phyloP scores from a whole-genome alignment of 2,329 filamentous ascomycete species.

The Colletotrichum camelliae region DNA sequence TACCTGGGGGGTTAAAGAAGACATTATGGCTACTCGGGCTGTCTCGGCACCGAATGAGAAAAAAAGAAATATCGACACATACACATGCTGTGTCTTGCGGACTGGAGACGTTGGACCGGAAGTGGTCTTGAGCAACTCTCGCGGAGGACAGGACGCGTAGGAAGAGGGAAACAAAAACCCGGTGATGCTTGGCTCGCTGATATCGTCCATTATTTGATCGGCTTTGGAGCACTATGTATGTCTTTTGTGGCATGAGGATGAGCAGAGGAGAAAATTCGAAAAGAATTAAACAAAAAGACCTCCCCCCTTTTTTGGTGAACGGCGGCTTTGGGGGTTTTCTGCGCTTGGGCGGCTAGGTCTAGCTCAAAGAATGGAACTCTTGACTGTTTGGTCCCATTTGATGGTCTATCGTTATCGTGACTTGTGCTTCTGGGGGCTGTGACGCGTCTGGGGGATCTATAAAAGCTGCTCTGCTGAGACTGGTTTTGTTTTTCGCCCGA shows the following conservation, averaged over 20 bases:
- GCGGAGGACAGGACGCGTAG: not conserved
- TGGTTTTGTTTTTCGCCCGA: too few relatives aligned
- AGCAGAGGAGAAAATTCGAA: constrained; percentile 6
- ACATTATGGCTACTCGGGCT: not conserved
- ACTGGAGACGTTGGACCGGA: not conserved
- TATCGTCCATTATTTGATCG: constrained; percentile 5
- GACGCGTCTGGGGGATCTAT: not conserved
- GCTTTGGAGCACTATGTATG: constrained; percentile 16
- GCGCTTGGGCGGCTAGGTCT: constrained; percentile 17
- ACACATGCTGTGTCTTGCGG: not conserved
- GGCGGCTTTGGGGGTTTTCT: constrained; percentile 13
- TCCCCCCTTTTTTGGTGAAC: constrained; percentile 4
- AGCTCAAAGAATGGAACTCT: constrained; percentile 22
- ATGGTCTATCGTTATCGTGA: not conserved
- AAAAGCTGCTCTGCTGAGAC: not conserved
- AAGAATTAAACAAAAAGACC: not conserved
- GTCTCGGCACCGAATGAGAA: not conserved
- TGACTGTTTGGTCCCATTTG: constrained; percentile 19
- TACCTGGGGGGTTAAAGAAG: not conserved
- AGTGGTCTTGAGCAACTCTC: not conserved
- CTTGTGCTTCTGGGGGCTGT: not conserved
- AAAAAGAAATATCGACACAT: not conserved
- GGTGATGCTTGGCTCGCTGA: constrained; percentile 19
- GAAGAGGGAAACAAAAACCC: not conserved
- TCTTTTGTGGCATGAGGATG: constrained; percentile 14